Evolutionary conservation across 2,329 filamentous ascomycete genomes (phyloP).

Genomic region (Tolypocladium nubicola): DNA sequence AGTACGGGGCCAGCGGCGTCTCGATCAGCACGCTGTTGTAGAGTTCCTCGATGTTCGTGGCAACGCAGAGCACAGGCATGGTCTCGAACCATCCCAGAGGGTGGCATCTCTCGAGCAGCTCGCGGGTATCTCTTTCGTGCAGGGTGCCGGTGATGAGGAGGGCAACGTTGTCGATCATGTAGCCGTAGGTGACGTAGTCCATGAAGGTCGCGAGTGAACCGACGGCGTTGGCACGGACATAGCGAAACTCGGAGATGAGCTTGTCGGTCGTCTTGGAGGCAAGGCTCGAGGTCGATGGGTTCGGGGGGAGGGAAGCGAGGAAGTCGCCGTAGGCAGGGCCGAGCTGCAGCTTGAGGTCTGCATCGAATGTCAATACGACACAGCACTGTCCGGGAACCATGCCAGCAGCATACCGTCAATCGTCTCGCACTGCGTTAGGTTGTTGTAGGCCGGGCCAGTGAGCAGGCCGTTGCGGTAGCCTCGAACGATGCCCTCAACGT

Average conservation of each 20-base stretch:
- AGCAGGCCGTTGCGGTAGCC: constrained; percentile 93
- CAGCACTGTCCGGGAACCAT: background rate
- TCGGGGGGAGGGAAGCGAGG: constrained; percentile 83
- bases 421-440: constrained; percentile 94
- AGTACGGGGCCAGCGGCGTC: constrained; percentile 90
- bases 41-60: constrained; percentile 95
- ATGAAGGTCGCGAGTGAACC: constrained; percentile 90
- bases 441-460: constrained; percentile 83
- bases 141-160: constrained; percentile 95
- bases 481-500: constrained; percentile 93
- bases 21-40: constrained; percentile 98
- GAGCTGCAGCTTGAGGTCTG: constrained; percentile 96
- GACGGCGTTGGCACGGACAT: constrained; percentile 86
- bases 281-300: constrained; percentile 91
- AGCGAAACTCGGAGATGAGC: constrained; percentile 93
- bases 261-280: constrained; percentile 96
- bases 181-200: constrained; percentile 96
- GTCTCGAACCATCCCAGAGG: constrained; percentile 98
- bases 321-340: constrained; percentile 96
- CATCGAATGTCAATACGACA: background rate
- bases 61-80: constrained; percentile 94
- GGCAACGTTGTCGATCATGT: constrained; percentile 99
- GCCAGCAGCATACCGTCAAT: constrained; percentile 60
- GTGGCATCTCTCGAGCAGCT: constrained; percentile 91
- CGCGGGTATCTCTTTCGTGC: constrained; percentile 92